Evolutionary conservation across 192 early-diverging fungal species (phyloP).

Genomic region (Rhizophlyctis rosea): DNA sequence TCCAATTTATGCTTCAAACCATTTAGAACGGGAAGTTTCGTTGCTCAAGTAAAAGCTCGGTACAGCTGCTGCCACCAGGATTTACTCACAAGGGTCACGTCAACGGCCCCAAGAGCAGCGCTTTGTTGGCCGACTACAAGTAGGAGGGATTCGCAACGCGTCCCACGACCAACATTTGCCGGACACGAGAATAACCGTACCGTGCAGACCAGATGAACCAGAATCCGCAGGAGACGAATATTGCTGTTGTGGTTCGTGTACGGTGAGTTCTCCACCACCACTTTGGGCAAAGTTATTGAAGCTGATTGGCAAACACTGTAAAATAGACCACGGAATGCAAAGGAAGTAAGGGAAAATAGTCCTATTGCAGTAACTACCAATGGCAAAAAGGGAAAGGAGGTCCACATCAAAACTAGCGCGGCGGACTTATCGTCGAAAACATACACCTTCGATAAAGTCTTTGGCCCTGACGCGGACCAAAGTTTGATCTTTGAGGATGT

Average conservation of each 20-base stretch:
- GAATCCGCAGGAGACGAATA: conserved; percentile 56
- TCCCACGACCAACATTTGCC: too few relatives aligned
- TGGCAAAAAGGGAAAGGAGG: conserved; percentile 54
- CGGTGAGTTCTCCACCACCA: conserved; percentile 20
- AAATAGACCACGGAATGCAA: conserved; percentile 50
- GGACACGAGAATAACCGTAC: too few relatives aligned
- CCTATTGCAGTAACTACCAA: conserved; percentile 55
- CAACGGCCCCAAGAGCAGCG: too few relatives aligned
- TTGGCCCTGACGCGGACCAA: conserved; percentile 83
- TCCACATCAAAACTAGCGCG: conserved; percentile 46
- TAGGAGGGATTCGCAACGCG: too few relatives aligned
- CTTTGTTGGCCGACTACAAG: too few relatives aligned
- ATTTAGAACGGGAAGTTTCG: too few relatives aligned
- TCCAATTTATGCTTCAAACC: too few relatives aligned
- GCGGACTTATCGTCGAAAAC: conserved; percentile 59
- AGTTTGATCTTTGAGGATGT: conserved; percentile 76
- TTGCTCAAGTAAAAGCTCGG: too few relatives aligned
- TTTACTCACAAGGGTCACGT: too few relatives aligned
- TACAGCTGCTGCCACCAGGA: too few relatives aligned
- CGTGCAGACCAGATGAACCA: too few relatives aligned
- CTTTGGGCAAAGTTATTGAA: not conserved
- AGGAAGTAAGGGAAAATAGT: conserved; percentile 68
- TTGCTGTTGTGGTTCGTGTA: conserved; percentile 47
- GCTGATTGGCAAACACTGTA: not conserved
- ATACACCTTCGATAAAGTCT: conserved; percentile 90